These are phyloP conservation scores for Lachnellula subtilissima DNA, from an alignment of 2,329 filamentous ascomycete species.

Conservation along the genomic window DNA sequence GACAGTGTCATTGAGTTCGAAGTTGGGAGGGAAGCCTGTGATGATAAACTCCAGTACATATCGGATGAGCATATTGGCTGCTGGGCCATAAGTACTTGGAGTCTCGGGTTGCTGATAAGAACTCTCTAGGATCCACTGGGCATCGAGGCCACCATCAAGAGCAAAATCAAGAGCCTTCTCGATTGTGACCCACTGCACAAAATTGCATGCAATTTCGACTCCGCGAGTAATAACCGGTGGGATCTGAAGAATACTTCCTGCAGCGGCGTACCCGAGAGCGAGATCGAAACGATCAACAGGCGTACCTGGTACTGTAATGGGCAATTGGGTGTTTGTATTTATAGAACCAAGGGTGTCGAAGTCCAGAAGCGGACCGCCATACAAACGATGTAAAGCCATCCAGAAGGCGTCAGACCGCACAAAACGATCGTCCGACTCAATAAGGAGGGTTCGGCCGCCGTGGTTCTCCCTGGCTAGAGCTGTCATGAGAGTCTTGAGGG, in stretches of 20 bases:
- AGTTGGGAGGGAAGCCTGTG: conserved; percentile 54
- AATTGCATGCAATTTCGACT: conserved; percentile 52
- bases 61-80: conserved; percentile 50
- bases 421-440: conserved; percentile 49
- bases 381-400: conserved; percentile 53
- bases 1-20: conserved; percentile 51
- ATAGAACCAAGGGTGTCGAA: conserved; percentile 17
- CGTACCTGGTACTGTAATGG: conserved; percentile 36
- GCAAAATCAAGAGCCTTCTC: conserved; percentile 58
- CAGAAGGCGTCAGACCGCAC: conserved; percentile 52
- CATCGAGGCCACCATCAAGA: conserved; percentile 41
- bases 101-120: conserved; percentile 24
- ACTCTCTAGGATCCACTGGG: conserved; percentile 32
- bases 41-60: conserved; percentile 55
- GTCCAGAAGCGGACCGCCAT: conserved; percentile 47
- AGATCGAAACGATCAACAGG: conserved; percentile 45
- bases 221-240: conserved; percentile 52
- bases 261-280: conserved; percentile 60
- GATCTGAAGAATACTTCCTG: conserved; percentile 54
- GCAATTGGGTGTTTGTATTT: conserved; percentile 15
- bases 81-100: conserved; percentile 49
- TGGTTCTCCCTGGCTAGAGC: conserved; percentile 26
- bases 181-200: conserved; percentile 59
- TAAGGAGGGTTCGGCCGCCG: conserved; percentile 35
- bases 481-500: conserved; percentile 33